Evolutionary conservation across 1,139 yeast species (phyloP).

Genomic region (Hyphopichia wangnamkhiaoensis): DNA sequence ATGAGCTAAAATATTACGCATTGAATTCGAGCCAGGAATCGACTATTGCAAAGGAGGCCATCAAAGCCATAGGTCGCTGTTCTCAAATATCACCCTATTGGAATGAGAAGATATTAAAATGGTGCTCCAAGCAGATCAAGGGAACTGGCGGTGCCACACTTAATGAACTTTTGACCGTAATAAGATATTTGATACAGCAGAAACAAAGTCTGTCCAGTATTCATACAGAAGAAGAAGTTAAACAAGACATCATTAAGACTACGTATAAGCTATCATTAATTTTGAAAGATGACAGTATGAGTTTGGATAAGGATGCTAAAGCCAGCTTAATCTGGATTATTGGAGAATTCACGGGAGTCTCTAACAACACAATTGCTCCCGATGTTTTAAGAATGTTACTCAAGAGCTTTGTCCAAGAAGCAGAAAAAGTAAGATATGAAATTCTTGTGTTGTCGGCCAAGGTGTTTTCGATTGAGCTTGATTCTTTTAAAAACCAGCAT

Average conservation of each 20-base stretch:
- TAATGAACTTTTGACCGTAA: conserved; percentile 64
- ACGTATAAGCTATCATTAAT: conserved; percentile 39
- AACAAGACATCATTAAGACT: conserved; percentile 32
- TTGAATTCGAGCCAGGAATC: conserved; percentile 33
- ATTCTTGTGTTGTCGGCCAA: conserved; percentile 76
- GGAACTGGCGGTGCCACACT: conserved; percentile 35
- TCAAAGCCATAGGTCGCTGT: conserved; percentile 61
- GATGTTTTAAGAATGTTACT: conserved; percentile 69
- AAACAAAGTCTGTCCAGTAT: conserved; percentile 21
- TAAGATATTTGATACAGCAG: conserved; percentile 73
- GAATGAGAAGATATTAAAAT: conserved; percentile 36
- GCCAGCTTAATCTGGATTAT: conserved; percentile 89
- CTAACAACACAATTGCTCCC: conserved; percentile 57
- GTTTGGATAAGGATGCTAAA: conserved; percentile 55
- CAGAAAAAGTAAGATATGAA: conserved; percentile 65
- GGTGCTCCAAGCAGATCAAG: conserved; percentile 41
- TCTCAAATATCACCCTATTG: conserved; percentile 39
- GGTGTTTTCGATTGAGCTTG: conserved; percentile 56
- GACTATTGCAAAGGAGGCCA: conserved; percentile 51
- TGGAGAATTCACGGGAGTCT: conserved; percentile 69
- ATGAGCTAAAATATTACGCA: conserved; percentile 70
- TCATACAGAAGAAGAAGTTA: conserved; percentile 24
- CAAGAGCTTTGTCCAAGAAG: conserved; percentile 58
- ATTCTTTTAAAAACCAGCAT: conserved; percentile 26
- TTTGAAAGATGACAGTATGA: conserved; percentile 23